A percentile compares a stretch with the other conserved stretches of the same genome.
These are phyloP conservation scores for Yamadazyma olivae DNA, from an alignment of 805 yeast species.

Conservation along the genomic window DNA sequence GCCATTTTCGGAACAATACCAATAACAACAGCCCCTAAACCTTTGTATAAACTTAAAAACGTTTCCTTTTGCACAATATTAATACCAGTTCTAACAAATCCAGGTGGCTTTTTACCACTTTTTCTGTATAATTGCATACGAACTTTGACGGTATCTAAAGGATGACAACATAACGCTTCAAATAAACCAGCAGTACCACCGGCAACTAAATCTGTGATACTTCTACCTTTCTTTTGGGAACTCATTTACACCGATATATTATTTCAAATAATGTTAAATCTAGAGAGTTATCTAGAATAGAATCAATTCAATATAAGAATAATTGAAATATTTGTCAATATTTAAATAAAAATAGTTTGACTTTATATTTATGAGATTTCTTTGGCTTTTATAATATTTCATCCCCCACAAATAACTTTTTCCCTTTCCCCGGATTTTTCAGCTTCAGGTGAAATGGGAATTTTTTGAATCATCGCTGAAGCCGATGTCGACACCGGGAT, in stretches of 20 bases:
- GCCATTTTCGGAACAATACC: constrained; percentile 99
- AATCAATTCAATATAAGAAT: no score
- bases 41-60: constrained; percentile 84
- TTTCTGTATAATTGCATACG: constrained; percentile 90
- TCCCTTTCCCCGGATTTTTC: constrained; percentile 19
- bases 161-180: constrained; percentile 97
- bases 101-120: constrained; percentile 75
- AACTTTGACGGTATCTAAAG: constrained; percentile 96
- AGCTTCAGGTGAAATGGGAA: constrained; percentile 7
- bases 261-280: neutral
- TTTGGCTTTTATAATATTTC: no score
- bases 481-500: no score
- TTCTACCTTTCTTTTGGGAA: constrained; percentile 31
- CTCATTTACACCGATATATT: no score
- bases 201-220: constrained; percentile 69
- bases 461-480: neutral
- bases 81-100: constrained; percentile 79
- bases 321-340: no score
- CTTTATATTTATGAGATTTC: no score
- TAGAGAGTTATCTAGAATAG: no score
- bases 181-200: constrained; percentile 98
- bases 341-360: no score
- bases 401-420: constrained; percentile 15
- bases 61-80: constrained; percentile 78
- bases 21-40: constrained; percentile 93